Evolutionary conservation across 768 basidiomycete genomes (phyloP).

Genomic region (Cyathus striatus): DNA sequence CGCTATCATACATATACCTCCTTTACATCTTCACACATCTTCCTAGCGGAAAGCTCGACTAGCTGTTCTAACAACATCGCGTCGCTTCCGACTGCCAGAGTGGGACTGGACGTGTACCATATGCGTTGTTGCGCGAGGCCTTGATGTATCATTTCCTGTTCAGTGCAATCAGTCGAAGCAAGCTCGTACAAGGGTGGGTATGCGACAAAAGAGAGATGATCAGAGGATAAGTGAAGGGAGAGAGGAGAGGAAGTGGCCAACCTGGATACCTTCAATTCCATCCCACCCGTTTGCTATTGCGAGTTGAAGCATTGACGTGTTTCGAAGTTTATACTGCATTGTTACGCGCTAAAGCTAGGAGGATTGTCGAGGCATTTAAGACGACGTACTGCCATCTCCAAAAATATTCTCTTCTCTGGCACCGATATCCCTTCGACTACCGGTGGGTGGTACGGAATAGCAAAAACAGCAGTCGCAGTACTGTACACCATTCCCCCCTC

Average conservation of each 20-base stretch:
- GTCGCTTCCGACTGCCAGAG: background rate
- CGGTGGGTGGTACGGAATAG: slow-evolving; percentile 17
- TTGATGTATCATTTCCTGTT: slow-evolving; percentile 30
- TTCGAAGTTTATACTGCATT: slow-evolving; percentile 21
- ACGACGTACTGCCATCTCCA: slow-evolving; percentile 26
- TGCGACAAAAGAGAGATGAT: too few relatives aligned
- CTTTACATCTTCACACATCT: too few relatives aligned
- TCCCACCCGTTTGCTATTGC: slow-evolving; percentile 29
- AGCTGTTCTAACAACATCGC: background rate
- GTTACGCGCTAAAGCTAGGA: background rate
- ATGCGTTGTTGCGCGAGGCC: slow-evolving; percentile 33
- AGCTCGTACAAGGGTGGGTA: too few relatives aligned
- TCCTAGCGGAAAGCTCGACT: too few relatives aligned
- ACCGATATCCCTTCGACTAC: slow-evolving; percentile 12
- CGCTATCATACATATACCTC: too few relatives aligned
- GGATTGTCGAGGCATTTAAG: slow-evolving; percentile 1
- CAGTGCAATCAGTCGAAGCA: background rate
- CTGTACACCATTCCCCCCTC: slow-evolving; percentile 28
- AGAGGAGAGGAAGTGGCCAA: too few relatives aligned
- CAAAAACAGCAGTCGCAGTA: slow-evolving; percentile 21
- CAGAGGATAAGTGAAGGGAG: too few relatives aligned
- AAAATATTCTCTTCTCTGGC: slow-evolving; percentile 22
- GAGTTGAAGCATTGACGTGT: slow-evolving; percentile 25
- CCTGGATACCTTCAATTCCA: slow-evolving; percentile 21
- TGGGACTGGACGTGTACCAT: slow-evolving; percentile 14